Evolutionary conservation across 257 asterid genomes (phyloP), one percentile per base, ranked within the genome.

Genomic region (Oldenlandia corymbosa): DNA sequence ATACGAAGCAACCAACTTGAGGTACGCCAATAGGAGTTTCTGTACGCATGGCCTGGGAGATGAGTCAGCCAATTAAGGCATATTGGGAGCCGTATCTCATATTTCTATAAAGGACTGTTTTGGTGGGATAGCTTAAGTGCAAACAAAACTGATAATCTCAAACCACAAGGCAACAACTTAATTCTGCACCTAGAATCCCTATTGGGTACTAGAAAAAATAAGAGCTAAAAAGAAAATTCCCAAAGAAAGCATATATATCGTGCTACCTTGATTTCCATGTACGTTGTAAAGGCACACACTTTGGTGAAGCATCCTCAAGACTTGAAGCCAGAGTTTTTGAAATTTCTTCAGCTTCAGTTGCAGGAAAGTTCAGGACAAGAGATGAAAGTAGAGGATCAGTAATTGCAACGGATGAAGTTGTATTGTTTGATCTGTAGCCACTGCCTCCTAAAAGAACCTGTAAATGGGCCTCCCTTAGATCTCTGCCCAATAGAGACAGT

Each of bases 381-480:
- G 94, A 85, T 0, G 95, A 86, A 67, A 91, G 83, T 39, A 81
- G 65, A 46, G 88, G 85, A 73, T 88, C 95, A 14, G 73, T 60
- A 13, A 65, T 71, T 64, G 76, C 72, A 63, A 62, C 61, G 42
- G 92, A 74, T 34, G 39, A 34, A 34, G 39, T 3, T 3, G 39
- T 9, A 34, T 34, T 34, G 39, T 34, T 34, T 34, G 39, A 34
- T 9, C 39, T 4, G 39, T 34, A 34, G 6, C 39, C 39, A 34
- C 39, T 34, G 39, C 39, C 39, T 3, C 39, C 39, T 34, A 34
- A 74, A 81, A 91, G 95, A 68, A 82, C 84, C 75, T 84, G 96
- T 59, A 86, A 67, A 73, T 88, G 94, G 75, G 96, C 94, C 66
- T 88, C 96, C 50, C 94, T 81, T 36, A 91, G 85, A 76, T 91